Evolutionary conservation across 805 yeast genomes (phyloP), one percentile per base, ranked within the genome.

Genomic region (Suhomyces vadensis): DNA sequence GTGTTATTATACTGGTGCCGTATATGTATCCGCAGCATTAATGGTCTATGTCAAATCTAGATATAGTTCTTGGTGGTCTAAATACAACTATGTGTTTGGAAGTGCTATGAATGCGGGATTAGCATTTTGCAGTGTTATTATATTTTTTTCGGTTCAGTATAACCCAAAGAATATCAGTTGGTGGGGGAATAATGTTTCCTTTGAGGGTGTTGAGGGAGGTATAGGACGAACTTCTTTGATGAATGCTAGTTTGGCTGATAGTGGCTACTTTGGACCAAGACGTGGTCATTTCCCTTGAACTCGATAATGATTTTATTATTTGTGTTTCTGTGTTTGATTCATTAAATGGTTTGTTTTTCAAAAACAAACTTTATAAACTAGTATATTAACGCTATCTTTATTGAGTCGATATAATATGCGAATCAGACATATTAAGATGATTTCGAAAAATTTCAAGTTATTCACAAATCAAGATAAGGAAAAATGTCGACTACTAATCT

Each of bases 261-360:
- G 55, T 27, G 73, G 74, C 1, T 67, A 66, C 50, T 66, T 69
- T 47, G 74, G 74, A 1, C 65, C 63, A 9, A 55, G 67, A 49
- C 31, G 39, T 4, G 67, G 67, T 3, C 46, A 53, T 42, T 60
- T 49, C 47, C 64, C 64, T n/a, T n/a, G n/a, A n/a, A n/a, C n/a
- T n/a, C n/a, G n/a, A n/a, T n/a, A n/a, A n/a, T n/a, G n/a, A n/a
- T n/a, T n/a, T n/a, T n/a, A n/a, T n/a, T n/a, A n/a, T n/a, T n/a
- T n/a, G n/a, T n/a, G n/a, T n/a, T n/a, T n/a, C n/a, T n/a, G n/a
- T n/a, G n/a, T n/a, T n/a, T n/a, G n/a, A n/a, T n/a, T n/a, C n/a
- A n/a, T n/a, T n/a, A n/a, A n/a, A n/a, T n/a, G n/a, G n/a, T n/a
- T n/a, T n/a, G n/a, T n/a, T n/a, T n/a, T n/a, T n/a, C n/a, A n/a